phyloP scores from a whole-genome alignment of 202 grass and related monocot genomes.

The Zizania palustris region DNA sequence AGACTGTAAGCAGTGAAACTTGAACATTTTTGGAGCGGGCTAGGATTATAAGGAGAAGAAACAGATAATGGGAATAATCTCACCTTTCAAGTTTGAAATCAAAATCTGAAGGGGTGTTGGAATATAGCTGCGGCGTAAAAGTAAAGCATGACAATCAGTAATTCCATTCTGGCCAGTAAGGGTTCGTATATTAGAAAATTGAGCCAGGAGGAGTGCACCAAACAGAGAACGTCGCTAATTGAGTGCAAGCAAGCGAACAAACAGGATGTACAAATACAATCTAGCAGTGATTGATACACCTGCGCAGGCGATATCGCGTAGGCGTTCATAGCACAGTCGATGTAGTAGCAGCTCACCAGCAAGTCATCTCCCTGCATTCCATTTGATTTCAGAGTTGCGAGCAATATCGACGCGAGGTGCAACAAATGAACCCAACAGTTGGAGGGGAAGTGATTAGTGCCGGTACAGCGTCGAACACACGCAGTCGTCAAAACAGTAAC shows the following conservation, averaged over 20 bases:
- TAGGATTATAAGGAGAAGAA: constrained; percentile 22
- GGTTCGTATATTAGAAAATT: neutral
- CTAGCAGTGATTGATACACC: constrained; percentile 16
- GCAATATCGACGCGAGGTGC: too few species aligned
- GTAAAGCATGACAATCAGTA: constrained; percentile 17
- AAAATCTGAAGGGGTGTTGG: constrained; percentile 91
- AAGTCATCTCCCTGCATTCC: constrained; percentile 74
- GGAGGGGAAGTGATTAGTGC: too few species aligned
- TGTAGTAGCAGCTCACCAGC: constrained; percentile 79
- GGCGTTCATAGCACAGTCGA: constrained; percentile 67
- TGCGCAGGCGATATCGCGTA: constrained; percentile 73
- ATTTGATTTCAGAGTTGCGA: neutral
- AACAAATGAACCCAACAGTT: too few species aligned
- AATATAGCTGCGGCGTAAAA: constrained; percentile 60
- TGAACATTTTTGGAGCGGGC: neutral
- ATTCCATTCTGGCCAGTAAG: neutral
- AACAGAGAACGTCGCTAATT: neutral
- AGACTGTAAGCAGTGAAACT: constrained; percentile 57
- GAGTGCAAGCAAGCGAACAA: neutral
- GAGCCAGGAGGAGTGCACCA: neutral
- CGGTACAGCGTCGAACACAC: neutral
- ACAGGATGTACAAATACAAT: neutral
- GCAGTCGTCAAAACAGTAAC: neutral
- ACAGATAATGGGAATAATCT: neutral
- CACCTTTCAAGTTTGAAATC: constrained; percentile 96